phyloP scores from a whole-genome alignment of 768 basidiomycete species.

The Mycena belliarum region DNA sequence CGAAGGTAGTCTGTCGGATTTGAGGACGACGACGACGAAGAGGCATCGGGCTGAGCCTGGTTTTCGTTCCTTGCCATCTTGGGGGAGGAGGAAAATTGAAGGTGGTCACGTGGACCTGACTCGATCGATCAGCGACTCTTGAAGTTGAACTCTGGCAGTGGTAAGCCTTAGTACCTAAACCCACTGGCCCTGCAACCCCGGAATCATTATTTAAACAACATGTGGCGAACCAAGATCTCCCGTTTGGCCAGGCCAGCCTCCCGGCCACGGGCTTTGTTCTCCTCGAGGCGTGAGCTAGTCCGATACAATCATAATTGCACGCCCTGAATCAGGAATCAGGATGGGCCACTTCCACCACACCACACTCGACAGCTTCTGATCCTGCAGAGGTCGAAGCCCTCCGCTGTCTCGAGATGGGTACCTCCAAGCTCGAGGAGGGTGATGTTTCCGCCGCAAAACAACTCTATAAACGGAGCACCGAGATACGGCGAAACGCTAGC shows the following conservation, averaged over 20 bases:
- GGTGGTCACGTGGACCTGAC: no score
- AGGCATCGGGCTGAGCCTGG: constrained; percentile 30
- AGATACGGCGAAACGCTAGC: constrained; percentile 78
- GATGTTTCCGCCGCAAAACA: constrained; percentile 78
- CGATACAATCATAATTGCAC: neutral
- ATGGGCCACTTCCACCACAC: constrained; percentile 79
- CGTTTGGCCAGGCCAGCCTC: constrained; percentile 4
- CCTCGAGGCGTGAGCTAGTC: constrained; percentile 33
- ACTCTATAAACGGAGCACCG: constrained; percentile 75
- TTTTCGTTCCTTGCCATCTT: constrained; percentile 12
- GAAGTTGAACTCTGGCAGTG: no score
- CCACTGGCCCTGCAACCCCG: no score
- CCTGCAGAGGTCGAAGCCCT: constrained; percentile 81
- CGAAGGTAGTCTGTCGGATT: constrained; percentile 48
- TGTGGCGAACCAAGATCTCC: neutral
- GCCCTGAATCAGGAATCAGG: constrained; percentile 41
- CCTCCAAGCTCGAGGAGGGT: constrained; percentile 82
- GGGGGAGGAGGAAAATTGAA: neutral
- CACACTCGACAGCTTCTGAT: constrained; percentile 80
- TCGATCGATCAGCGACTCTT: no score
- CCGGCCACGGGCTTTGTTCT: constrained; percentile 25
- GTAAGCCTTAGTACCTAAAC: no score
- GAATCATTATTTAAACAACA: no score
- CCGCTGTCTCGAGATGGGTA: constrained; percentile 80
- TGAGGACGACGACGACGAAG: constrained; percentile 37